Base-by-base conservation (phyloP, 306 rosid species). In the Carpinus viminea region DNA sequence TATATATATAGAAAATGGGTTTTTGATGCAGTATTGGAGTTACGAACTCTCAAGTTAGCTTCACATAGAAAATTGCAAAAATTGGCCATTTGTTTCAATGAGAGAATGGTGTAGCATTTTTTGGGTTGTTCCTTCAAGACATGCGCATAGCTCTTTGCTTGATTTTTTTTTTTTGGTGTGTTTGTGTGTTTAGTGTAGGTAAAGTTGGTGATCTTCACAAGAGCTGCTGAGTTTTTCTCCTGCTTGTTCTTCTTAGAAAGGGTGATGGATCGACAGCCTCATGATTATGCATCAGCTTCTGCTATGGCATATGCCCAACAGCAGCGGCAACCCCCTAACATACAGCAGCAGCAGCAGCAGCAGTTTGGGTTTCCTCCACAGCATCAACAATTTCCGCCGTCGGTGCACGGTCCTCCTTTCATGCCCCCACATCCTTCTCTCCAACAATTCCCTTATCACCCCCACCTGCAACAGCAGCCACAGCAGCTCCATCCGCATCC, bases 221-320 rank as follows among this genome's bases (percentile, higher is more conserved):
- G 43, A 31, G 75, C 4, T 26, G 65, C 62, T 8, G 66, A 52
- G 61, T 78, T 26, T 46, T 55, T 13, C 6, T 52, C n/a, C 48
- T 31, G 75, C 57, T 34, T 56, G 71, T 57, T 78, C 76, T 46
- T 17, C 71, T 17, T 65, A 9, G 56, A 75, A 11, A 74, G 47
- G 50, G 17, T 45, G 45, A 95, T 95, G 97, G 98, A 95, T 71
- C 93, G 97, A 41, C 97, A 88, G 54, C 82, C 87, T 41, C 98
- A 90, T 85, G 98, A 95, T 78, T 95, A 84, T 86, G 92, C 93
- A 9, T 87, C 97, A 68, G 87, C 94, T 43, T 87, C 94, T 79
- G 93, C 97, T 47, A 81, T 90, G 86, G 96, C 91, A n/a, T 93
- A 87, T 85, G 91, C 97, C 73, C 96, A 93, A 72, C 98, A 93